A percentile compares a stretch with the other conserved stretches of the same genome.
phyloP scores from a whole-genome alignment of 2,329 filamentous ascomycete genomes.

The Alternaria tenuissima region DNA sequence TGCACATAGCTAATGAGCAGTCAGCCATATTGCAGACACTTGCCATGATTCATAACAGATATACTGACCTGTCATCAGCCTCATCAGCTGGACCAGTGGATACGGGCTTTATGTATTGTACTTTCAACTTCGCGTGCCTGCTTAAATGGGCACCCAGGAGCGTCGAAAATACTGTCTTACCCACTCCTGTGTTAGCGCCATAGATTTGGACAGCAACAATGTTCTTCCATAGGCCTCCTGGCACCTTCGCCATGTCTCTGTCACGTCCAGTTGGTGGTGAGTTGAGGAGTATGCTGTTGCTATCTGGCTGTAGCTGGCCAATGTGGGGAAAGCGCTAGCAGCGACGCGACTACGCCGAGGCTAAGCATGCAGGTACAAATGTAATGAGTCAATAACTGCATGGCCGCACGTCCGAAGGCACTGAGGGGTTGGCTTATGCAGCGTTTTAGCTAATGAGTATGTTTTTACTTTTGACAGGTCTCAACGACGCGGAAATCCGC shows the following conservation, averaged over 20 bases:
- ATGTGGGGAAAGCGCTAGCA: slow-evolving; percentile 7
- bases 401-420: slow-evolving; percentile 3
- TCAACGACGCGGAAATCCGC: slow-evolving; percentile 4
- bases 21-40: slow-evolving; percentile 2
- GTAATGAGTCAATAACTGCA: slow-evolving; percentile 9
- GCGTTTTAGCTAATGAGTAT: slow-evolving; percentile 14
- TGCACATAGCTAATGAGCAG: slow-evolving; percentile 65
- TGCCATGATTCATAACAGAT: neutral
- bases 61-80: slow-evolving; percentile 71
- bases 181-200: slow-evolving; percentile 84
- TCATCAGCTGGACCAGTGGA: slow-evolving; percentile 76
- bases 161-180: slow-evolving; percentile 83
- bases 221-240: slow-evolving; percentile 71
- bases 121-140: slow-evolving; percentile 41
- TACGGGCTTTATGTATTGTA: slow-evolving; percentile 80
- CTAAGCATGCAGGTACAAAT: slow-evolving; percentile 16
- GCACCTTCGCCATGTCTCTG: slow-evolving; percentile 55
- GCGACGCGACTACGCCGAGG: slow-evolving; percentile 3
- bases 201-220: slow-evolving; percentile 78
- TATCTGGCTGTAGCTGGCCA: neutral
- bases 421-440: slow-evolving; percentile 3
- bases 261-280: neutral
- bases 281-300: neutral
- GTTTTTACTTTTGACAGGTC: neutral
- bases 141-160: slow-evolving; percentile 69